These are phyloP conservation scores for Lactarius trivialis DNA, from an alignment of 768 basidiomycete species.

Conservation along the genomic window DNA sequence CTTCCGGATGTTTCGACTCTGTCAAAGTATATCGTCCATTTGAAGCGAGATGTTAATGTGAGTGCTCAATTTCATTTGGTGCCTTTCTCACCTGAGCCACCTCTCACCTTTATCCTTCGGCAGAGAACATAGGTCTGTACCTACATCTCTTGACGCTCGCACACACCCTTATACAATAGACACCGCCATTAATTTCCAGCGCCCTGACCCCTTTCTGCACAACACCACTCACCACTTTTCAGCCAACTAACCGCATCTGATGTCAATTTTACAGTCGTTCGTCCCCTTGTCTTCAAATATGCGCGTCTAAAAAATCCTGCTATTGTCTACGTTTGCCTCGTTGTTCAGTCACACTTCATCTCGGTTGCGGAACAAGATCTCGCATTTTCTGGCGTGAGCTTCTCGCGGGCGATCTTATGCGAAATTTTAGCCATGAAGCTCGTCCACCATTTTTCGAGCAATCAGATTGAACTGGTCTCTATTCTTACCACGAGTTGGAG, in stretches of 20 bases:
- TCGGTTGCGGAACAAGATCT: conserved; percentile 61
- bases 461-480: conserved; percentile 70
- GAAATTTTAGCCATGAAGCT: conserved; percentile 89
- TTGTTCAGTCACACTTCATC: conserved; percentile 74
- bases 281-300: conserved; percentile 74
- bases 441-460: conserved; percentile 62
- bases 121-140: conserved; percentile 28
- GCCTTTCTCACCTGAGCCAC: not conserved
- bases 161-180: conserved; percentile 32
- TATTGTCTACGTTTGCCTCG: conserved; percentile 68
- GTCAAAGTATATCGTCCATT: conserved; percentile 69
- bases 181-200: conserved; percentile 51
- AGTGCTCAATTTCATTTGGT: conserved; percentile 32
- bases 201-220: conserved; percentile 13
- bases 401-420: conserved; percentile 68
- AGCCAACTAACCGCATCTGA: conserved; percentile 80
- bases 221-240: conserved; percentile 11
- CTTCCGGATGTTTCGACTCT: conserved; percentile 49
- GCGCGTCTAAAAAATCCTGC: conserved; percentile 70
- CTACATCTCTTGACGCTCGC: not conserved
- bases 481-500: conserved; percentile 81
- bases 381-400: conserved; percentile 69
- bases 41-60: conserved; percentile 66
- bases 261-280: conserved; percentile 72
- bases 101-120: not conserved